Evolutionary conservation across 345 rosid genomes (phyloP).

Genomic region (Tarenaya hassleriana): DNA sequence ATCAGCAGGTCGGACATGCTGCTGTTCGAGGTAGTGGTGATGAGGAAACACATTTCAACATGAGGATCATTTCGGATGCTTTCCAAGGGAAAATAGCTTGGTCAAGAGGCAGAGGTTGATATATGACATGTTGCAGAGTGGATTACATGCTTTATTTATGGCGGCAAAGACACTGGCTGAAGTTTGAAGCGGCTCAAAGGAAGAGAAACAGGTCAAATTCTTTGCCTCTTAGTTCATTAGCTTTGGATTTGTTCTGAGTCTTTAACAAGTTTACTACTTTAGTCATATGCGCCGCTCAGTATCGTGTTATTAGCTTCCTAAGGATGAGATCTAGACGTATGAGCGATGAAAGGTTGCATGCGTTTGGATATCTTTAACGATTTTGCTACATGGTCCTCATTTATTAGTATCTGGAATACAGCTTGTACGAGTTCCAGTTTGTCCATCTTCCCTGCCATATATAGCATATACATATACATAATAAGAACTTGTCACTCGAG

Average conservation of each 20-base stretch:
- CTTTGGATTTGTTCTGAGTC: slow-evolving; percentile 12
- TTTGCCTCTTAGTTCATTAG: slow-evolving; percentile 14
- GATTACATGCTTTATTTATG: slow-evolving; percentile 33
- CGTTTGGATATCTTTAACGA: slow-evolving; percentile 8
- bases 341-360: slow-evolving; percentile 10
- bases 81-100: slow-evolving; percentile 32
- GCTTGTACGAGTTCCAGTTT: slow-evolving; percentile 1
- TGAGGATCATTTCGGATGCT: slow-evolving; percentile 27
- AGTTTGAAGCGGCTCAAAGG: slow-evolving; percentile 16
- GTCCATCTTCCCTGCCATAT: neutral
- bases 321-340: neutral
- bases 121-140: slow-evolving; percentile 24
- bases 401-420: slow-evolving; percentile 1
- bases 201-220: slow-evolving; percentile 11
- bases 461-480: no score
- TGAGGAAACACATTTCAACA: slow-evolving; percentile 33
- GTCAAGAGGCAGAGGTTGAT: slow-evolving; percentile 32
- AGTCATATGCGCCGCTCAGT: slow-evolving; percentile 8
- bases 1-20: slow-evolving; percentile 65
- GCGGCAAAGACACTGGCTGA: slow-evolving; percentile 31
- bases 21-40: slow-evolving; percentile 26
- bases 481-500: no score
- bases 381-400: slow-evolving; percentile 12
- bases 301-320: slow-evolving; percentile 11
- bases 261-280: slow-evolving; percentile 14